Evolutionary conservation across 345 rosid genomes (phyloP), one percentile per base, ranked within the genome.

Genomic region (Erucastrum elatum): DNA sequence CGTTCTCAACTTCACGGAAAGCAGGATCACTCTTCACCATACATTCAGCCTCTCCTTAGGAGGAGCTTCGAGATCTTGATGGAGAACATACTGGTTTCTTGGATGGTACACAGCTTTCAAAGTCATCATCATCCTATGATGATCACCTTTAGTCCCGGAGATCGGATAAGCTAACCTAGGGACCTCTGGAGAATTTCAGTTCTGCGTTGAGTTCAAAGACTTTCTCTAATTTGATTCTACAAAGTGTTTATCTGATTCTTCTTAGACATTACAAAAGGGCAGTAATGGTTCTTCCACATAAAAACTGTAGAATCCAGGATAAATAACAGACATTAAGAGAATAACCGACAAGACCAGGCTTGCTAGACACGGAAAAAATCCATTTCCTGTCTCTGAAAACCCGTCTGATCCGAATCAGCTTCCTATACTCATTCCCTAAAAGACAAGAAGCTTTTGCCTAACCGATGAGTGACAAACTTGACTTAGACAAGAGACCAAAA

Each of bases 101-200:
- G 98, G 97, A 80, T 94, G 98, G 83, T 94, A 94, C 83, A 94
- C 80, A 10, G 90, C 97, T 70, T 83, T 86, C 70, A 94, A 69
- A 11, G 87, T 82, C 81, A 97, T 85, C 88, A 83, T 88, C 87
- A 90, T 58, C 70, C 91, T 89, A 71, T 70, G 86, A 5, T 92
- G 89, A 69, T 91, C 97, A 5, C 97, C 98, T 31, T 76, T 77
- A 0, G 97, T 90, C 9, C 97, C 98, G 0, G 98, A 94, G 56
- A 94, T 87, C 51, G 89, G 82, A 65, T 90, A 94, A 3, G 97
- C 95, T 13, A 93, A 74, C 31, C 87, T 85, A 2, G 97, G 30
- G 73, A 51, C 65, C 65, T 68, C 49, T 67, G 70, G 73, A 73
- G 71, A 27, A 68, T 83, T 76, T 3, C 68, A 70, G 55, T 67